phyloP scores from a whole-genome alignment of 2,329 filamentous ascomycete species.

The Didymella lethalis region DNA sequence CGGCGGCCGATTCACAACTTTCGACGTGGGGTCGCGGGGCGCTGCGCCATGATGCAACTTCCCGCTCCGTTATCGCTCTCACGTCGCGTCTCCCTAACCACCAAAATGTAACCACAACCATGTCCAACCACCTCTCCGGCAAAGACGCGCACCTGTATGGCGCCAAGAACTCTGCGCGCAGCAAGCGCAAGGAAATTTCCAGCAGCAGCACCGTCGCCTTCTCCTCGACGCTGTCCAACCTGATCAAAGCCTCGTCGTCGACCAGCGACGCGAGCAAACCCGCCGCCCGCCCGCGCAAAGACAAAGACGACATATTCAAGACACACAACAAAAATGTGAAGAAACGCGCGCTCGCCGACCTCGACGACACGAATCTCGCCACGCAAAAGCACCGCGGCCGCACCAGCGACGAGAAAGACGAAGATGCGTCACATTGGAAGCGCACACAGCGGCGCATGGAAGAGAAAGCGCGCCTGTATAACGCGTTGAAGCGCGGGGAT shows the following conservation, averaged over 20 bases:
- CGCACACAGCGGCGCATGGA: constrained; percentile 83
- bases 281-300: constrained; percentile 58
- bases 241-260: constrained; percentile 66
- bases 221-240: constrained; percentile 82
- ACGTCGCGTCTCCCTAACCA: constrained; percentile 6
- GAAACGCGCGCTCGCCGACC: constrained; percentile 69
- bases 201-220: constrained; percentile 81
- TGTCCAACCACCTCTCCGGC: constrained; percentile 36
- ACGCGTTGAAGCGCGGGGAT: constrained; percentile 89
- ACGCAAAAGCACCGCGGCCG: constrained; percentile 70
- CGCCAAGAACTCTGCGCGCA: constrained; percentile 66
- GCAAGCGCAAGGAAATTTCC: constrained; percentile 68
- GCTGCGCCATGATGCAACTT: constrained; percentile 26
- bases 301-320: constrained; percentile 74
- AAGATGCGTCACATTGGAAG: constrained; percentile 66
- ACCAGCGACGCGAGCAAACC: constrained; percentile 50
- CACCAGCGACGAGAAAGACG: constrained; percentile 59
- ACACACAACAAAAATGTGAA: constrained; percentile 68
- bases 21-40: constrained; percentile 19
- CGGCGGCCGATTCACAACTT: constrained; percentile 15
- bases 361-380: constrained; percentile 61
- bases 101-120: constrained; percentile 1
- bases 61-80: constrained; percentile 38
- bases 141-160: constrained; percentile 79
- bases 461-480: constrained; percentile 87